phyloP scores from a whole-genome alignment of 176 grass and related monocot species.

The Avena atlantica region DNA sequence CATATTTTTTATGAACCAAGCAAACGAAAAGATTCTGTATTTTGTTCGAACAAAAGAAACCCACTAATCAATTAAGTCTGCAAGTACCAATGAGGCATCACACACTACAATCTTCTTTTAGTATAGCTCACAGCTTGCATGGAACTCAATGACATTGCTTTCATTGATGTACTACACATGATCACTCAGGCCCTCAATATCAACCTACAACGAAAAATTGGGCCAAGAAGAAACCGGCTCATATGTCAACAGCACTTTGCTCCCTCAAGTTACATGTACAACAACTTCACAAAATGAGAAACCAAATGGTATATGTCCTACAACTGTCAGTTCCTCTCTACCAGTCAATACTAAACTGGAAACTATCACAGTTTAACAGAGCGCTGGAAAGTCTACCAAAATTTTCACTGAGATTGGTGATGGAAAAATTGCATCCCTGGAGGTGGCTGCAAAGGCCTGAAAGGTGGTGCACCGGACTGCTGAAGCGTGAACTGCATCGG shows the following conservation, averaged over 20 bases:
- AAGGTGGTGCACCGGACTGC: constrained; percentile 56
- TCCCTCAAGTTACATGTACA: constrained; percentile 65
- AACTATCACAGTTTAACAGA: constrained; percentile 47
- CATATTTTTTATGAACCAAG: not conserved
- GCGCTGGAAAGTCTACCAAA: constrained; percentile 41
- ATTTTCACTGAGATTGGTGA: constrained; percentile 68
- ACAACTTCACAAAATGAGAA: constrained; percentile 41
- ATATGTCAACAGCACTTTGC: constrained; percentile 28
- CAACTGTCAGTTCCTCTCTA: constrained; percentile 56
- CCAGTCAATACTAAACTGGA: constrained; percentile 51
- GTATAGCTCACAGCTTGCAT: constrained; percentile 1
- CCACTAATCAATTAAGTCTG: not conserved
- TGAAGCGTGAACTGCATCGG: constrained; percentile 69
- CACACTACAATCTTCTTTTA: not conserved
- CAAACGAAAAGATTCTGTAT: not conserved
- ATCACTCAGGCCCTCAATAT: constrained; percentile 5
- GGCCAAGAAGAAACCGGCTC: constrained; percentile 14
- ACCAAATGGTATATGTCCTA: constrained; percentile 48
- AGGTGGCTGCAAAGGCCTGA: constrained; percentile 77
- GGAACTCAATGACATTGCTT: not conserved
- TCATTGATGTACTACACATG: not conserved
- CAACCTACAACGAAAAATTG: constrained; percentile 12
- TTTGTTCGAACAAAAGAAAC: not conserved
- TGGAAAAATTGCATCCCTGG: constrained; percentile 86
- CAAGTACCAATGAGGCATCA: not conserved